These are phyloP conservation scores for Spencermartinsiella europaea DNA, from an alignment of 805 yeast species.

Conservation along the genomic window DNA sequence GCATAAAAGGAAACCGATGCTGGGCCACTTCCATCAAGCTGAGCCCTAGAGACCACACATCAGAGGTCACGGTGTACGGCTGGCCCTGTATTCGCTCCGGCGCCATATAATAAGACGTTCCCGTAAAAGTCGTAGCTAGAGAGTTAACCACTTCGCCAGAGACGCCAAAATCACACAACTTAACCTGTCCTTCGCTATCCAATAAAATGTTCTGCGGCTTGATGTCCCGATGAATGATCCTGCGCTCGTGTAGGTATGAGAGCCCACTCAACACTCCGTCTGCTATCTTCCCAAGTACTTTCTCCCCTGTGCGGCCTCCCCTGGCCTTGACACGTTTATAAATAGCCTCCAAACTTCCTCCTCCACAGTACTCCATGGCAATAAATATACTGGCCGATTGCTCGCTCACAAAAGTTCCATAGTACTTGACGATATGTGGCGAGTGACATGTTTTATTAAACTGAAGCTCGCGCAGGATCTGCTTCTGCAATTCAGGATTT, in stretches of 20 bases:
- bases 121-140: conserved; percentile 92
- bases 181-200: conserved; percentile 72
- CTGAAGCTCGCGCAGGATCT: conserved; percentile 84
- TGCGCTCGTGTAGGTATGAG: conserved; percentile 79
- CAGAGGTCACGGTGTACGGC: conserved; percentile 91
- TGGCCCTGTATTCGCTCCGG: conserved; percentile 96
- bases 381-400: conserved; percentile 77
- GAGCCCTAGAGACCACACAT: conserved; percentile 94
- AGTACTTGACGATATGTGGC: conserved; percentile 83
- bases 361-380: conserved; percentile 97
- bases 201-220: conserved; percentile 91
- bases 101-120: conserved; percentile 97
- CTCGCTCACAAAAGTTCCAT: conserved; percentile 83
- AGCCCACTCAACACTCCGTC: conserved; percentile 80
- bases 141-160: conserved; percentile 96
- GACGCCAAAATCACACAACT: conserved; percentile 95
- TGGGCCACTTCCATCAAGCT: conserved; percentile 89
- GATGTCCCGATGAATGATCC: conserved; percentile 90
- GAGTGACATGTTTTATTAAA: conserved; percentile 79
- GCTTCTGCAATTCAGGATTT: conserved; percentile 82
- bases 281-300: conserved; percentile 85
- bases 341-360: conserved; percentile 84
- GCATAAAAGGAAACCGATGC: conserved; percentile 79
- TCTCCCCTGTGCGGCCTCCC: conserved; percentile 88
- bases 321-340: conserved; percentile 67